Conservation (phyloP, 2,329 filamentous ascomycete genomes). For the Alternaria sp. region DNA sequence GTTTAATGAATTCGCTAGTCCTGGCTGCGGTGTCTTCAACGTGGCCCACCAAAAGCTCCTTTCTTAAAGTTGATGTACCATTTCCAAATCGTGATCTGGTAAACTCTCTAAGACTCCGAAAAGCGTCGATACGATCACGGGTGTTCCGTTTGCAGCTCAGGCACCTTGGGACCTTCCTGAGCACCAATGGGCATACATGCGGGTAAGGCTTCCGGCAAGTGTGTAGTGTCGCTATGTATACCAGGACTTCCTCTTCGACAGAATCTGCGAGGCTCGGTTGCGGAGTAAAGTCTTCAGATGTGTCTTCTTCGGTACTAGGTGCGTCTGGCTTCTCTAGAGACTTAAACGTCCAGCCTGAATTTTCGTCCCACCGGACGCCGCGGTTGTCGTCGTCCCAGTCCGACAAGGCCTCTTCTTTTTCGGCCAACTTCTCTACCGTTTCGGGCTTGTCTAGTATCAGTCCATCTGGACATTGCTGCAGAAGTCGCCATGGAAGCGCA, state of each 20-base stretch:
- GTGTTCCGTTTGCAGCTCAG: neutral
- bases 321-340: neutral
- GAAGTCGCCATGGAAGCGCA: neutral
- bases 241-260: neutral
- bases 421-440: neutral
- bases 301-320: neutral
- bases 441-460: neutral
- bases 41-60: neutral
- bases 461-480: neutral
- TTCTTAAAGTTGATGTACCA: neutral
- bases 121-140: neutral
- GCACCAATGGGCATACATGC: neutral
- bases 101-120: neutral
- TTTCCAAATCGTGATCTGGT: neutral
- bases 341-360: neutral
- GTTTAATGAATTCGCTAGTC: neutral
- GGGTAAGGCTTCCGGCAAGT: neutral
- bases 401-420: neutral
- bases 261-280: neutral
- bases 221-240: neutral
- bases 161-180: neutral
- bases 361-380: neutral
- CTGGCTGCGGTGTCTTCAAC: neutral
- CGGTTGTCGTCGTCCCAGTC: neutral
- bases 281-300: neutral